Base-by-base conservation (phyloP, 1,284 basidiomycete species). In the Laetiporus sulphureus region DNA sequence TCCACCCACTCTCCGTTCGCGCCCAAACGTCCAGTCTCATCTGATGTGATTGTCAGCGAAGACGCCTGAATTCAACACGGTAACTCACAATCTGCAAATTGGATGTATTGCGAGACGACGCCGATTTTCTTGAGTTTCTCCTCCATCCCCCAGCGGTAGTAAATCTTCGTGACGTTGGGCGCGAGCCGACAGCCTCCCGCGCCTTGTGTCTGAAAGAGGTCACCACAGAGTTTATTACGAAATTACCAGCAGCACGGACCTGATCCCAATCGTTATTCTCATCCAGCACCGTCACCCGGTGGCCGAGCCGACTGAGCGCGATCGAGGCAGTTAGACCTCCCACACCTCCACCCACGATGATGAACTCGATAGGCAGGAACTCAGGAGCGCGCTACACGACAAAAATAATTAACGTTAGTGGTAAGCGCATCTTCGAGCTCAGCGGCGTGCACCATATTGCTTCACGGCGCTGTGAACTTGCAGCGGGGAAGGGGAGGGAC, bases 251-350 rank as follows among this genome's bases (percentile, higher is more conserved):
- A 10, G 15, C 15, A 44, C 52, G 33, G 36, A 58, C 59, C 31
- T 48, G 37, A 10, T 50, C 42, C 10, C 51, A 37, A 35, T 45
- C 35, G 31, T 42, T 36, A 16, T 37, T 38, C 40, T 47, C 32
- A 6, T 62, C 58, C 27, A 64, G 44, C n/a, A 63, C 50, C 7
- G 53, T 59, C n/a, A 64, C 62, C 8, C 45, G 46, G 44, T 64
- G 62, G 2, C 62, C 62, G 0, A 51, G 54, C 15, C 55, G 44
- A 12, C 49, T 41, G 36, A 64, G 56, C 1, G 56, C 49, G 23
- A 61, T 53, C 1, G 61, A 60, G 4, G 55, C 41, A 18, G 56
- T 50, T 31, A 63, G 55, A 23, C 61, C 61, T 10, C 56, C 42
- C 24, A 59, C 46, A 29, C 59, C 55, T 15, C 58, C 57, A 18